Percentiles rank a stretch among this genome's conserved stretches.
phyloP scores from a whole-genome alignment of 1,139 yeast species.

The Magnusiomyces suaveolens region DNA sequence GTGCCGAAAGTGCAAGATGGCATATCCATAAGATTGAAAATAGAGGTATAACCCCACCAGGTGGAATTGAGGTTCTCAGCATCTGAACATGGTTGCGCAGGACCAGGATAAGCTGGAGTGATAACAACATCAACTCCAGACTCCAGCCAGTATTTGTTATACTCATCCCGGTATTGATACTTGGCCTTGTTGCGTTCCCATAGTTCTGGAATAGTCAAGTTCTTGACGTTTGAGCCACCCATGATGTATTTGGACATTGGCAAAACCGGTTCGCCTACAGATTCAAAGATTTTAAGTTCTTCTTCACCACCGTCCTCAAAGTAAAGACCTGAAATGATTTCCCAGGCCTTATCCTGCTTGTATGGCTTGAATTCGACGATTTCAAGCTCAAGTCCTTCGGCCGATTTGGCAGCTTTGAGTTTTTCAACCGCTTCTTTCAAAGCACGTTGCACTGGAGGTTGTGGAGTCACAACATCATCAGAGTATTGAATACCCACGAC shows the following conservation, averaged over 20 bases:
- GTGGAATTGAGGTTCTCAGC: conserved; percentile 43
- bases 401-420: conserved; percentile 33
- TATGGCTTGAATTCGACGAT: conserved; percentile 39
- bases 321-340: conserved; percentile 36
- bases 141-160: conserved; percentile 35
- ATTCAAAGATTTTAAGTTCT: conserved; percentile 25
- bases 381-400: conserved; percentile 27
- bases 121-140: conserved; percentile 58
- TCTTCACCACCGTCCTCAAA: conserved; percentile 43
- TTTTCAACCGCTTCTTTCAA: conserved; percentile 28
- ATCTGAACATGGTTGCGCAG: conserved; percentile 47
- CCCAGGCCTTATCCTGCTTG: conserved; percentile 31
- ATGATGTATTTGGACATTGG: conserved; percentile 25
- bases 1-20: conserved; percentile 46
- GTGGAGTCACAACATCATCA: conserved; percentile 34
- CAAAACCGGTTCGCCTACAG: conserved; percentile 41
- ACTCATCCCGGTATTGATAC: conserved; percentile 28
- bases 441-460: conserved; percentile 45
- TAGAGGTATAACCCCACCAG: conserved; percentile 59
- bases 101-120: conserved; percentile 60
- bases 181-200: conserved; percentile 32
- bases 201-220: conserved; percentile 27
- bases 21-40: conserved; percentile 44
- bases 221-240: conserved; percentile 17
- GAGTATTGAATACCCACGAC: conserved; percentile 31